These are phyloP conservation scores for Erysimum cheiranthoides DNA, from an alignment of 345 rosid genomes.

Conservation along the genomic window DNA sequence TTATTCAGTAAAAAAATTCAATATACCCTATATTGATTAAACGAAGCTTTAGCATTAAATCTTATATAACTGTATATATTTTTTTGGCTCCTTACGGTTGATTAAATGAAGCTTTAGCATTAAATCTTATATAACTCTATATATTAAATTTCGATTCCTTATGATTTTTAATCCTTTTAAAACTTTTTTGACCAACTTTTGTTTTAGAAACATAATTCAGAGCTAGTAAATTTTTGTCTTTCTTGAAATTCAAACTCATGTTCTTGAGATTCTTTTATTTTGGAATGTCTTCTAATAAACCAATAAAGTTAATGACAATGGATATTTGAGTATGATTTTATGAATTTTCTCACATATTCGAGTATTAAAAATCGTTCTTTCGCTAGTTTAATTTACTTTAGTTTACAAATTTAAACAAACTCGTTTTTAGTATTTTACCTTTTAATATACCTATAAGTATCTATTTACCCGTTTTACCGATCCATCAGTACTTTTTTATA, in stretches of 20 bases:
- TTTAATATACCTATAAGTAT: no score
- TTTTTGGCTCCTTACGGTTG: no score
- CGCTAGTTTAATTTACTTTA: no score
- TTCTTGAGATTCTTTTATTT: neutral
- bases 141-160: neutral
- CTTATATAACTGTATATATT: no score
- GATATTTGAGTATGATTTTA: neutral
- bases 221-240: neutral
- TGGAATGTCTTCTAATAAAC: neutral
- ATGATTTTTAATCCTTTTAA: neutral
- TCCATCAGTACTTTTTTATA: no score
- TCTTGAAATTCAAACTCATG: neutral
- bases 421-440: no score
- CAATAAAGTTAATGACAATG: neutral
- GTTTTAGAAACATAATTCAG: neutral
- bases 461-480: no score
- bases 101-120: no score
- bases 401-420: no score
- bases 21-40: neutral
- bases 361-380: no score
- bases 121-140: neutral
- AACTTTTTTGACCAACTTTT: neutral
- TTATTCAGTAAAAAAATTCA: neutral
- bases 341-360: no score
- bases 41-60: neutral